A percentile compares a stretch with the other conserved stretches of the same genome.
These are phyloP conservation scores for Breynia disticha DNA, from an alignment of 441 rosid genomes.

Conservation along the genomic window DNA sequence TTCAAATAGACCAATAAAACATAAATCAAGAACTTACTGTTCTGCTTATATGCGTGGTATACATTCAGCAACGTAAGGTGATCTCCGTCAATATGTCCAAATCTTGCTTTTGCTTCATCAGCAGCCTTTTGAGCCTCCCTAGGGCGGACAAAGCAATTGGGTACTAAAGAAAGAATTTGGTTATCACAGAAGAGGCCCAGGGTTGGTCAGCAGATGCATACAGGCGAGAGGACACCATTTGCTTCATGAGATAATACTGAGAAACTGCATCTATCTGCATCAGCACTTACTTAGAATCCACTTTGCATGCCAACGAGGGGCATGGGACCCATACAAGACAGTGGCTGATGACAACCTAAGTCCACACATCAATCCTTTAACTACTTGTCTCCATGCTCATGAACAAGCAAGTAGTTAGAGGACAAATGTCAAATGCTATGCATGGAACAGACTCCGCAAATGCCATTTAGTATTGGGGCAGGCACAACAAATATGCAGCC, in stretches of 20 bases:
- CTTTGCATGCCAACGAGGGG: slow-evolving; percentile 77
- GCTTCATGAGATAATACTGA: slow-evolving; percentile 99
- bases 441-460: slow-evolving; percentile 18
- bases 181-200: slow-evolving; percentile 96
- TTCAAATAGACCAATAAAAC: too few relatives aligned
- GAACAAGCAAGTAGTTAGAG: slow-evolving; percentile 28
- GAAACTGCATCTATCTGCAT: slow-evolving; percentile 99
- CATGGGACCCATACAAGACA: slow-evolving; percentile 72
- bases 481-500: slow-evolving; percentile 11
- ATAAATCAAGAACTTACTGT: slow-evolving; percentile 38
- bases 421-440: slow-evolving; percentile 11
- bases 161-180: slow-evolving; percentile 95
- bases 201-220: slow-evolving; percentile 99
- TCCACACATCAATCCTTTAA: slow-evolving; percentile 26
- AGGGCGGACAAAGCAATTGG: slow-evolving; percentile 99
- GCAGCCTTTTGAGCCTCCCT: slow-evolving; percentile 99
- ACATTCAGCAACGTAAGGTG: slow-evolving; percentile 91
- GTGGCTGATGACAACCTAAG: slow-evolving; percentile 83
- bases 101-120: slow-evolving; percentile 97
- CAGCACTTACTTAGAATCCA: slow-evolving; percentile 88
- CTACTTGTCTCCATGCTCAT: slow-evolving; percentile 26
- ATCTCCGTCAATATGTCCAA: slow-evolving; percentile 97
- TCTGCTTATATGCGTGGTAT: slow-evolving; percentile 90
- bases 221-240: slow-evolving; percentile 94
- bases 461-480: slow-evolving; percentile 20